Base-by-base conservation (phyloP, 202 grass and related monocot species). In the Eragrostis tef region DNA sequence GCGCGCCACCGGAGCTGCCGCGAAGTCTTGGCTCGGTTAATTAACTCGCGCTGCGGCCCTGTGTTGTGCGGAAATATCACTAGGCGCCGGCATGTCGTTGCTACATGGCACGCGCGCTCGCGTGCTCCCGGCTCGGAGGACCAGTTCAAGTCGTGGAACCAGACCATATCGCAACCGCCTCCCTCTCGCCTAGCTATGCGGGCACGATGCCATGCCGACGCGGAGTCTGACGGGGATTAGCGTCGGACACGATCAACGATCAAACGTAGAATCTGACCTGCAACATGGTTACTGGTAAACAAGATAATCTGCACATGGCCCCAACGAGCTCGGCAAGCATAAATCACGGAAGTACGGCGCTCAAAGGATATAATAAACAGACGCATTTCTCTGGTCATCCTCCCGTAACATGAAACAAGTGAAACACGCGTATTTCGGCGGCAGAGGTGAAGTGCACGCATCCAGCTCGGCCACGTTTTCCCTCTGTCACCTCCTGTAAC, bases 201-300 rank as follows among this genome's bases (percentile, higher is more conserved):
- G n/a, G 50, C 3, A 6, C 52, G 71, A 24, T 22, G 82, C 87
- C 73, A 86, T 71, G 78, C 59, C 67, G 59, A 67, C 13, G 62
- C 59, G 66, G 83, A 44, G 44, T 89, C 58, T 83, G 83, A 86
- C 83, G 74, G 17, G 79, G 79, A 86, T 82, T 29, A 67, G 73
- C 79, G 83, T 78, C 66, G 61, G 87, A 83, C 57, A 50, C 70
- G 49, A 16, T 9, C 51, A 25, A 50, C 70, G 49, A 16, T 9
- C 51, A 25, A 6, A 13, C 5, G 14, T 6, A 69, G 14, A 25
- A 9, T 81, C 78, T 59, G 78, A 81, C 66, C 36, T 14, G 50
- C 78, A 80, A 70, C 77, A 29, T 57, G 17, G 1, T 7, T 19
- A 17, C 9, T 5, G 11, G 20, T 22, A 59, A 11, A 27, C 24